A percentile compares a stretch with the other conserved stretches of the same genome.
Conservation (phyloP, 129 eudicot species). For the Oenanthe sinensis region DNA sequence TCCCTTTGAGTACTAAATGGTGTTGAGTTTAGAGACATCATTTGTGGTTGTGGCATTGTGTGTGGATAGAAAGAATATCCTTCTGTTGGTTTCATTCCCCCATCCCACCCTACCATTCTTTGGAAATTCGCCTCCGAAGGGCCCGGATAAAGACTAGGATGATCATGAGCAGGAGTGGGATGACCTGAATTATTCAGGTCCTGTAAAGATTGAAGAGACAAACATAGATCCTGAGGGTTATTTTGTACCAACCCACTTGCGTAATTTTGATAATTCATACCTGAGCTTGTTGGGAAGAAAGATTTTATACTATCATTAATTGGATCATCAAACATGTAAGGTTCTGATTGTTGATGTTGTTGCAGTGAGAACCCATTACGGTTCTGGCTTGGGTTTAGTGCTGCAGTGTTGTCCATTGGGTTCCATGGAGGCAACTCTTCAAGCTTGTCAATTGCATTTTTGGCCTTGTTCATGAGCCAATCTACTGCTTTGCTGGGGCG, state of each 20-base stretch:
- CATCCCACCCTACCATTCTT: conserved; percentile 14
- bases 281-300: conserved; percentile 24
- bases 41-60: conserved; percentile 10
- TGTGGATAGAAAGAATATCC: conserved; percentile 8
- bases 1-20: conserved; percentile 33
- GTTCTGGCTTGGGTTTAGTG: neutral
- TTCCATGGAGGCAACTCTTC: conserved; percentile 26
- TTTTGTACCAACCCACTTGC: conserved; percentile 11
- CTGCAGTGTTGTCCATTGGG: conserved; percentile 1
- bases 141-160: neutral
- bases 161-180: conserved; percentile 5
- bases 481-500: conserved; percentile 47
- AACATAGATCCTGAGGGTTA: conserved; percentile 20
- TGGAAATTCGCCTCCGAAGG: conserved; percentile 10
- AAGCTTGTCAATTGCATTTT: conserved; percentile 36
- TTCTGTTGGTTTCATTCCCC: neutral
- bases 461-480: conserved; percentile 47
- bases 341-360: conserved; percentile 6
- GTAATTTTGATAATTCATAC: conserved; percentile 20
- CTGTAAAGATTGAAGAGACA: conserved; percentile 28
- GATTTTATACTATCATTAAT: conserved; percentile 29
- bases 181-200: conserved; percentile 13
- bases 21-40: neutral
- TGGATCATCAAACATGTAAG: neutral
- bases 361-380: neutral